A percentile compares a stretch with the other conserved stretches of the same genome.
Evolutionary conservation across 495 filamentous ascomycete genomes (phyloP).

Genomic region (Penicillium malachiteum): DNA sequence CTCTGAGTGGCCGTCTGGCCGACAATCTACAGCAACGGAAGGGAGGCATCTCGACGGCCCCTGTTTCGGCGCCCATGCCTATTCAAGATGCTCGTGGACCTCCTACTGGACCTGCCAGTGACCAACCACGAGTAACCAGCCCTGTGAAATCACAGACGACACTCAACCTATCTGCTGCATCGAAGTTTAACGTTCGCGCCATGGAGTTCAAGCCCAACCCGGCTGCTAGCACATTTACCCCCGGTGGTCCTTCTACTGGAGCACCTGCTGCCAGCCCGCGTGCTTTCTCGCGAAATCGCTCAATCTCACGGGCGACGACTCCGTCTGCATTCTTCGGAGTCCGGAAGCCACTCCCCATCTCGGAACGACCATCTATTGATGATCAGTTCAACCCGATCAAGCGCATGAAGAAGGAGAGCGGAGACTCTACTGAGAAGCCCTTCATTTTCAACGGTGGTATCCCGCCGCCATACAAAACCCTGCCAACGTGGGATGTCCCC

Average conservation of each 20-base stretch:
- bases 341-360: conserved; percentile 57
- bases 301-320: conserved; percentile 51
- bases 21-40: conserved; percentile 58
- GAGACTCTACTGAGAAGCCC: conserved; percentile 47
- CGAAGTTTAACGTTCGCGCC: conserved; percentile 78
- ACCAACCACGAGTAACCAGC: conserved; percentile 42
- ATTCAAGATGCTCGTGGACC: conserved; percentile 51
- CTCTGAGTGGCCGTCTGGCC: conserved; percentile 54
- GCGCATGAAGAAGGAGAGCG: conserved; percentile 61
- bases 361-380: conserved; percentile 60
- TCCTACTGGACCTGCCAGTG: conserved; percentile 48
- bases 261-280: conserved; percentile 57
- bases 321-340: conserved; percentile 54
- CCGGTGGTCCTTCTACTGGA: conserved; percentile 45
- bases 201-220: conserved; percentile 83
- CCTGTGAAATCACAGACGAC: conserved; percentile 45
- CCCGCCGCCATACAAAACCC: conserved; percentile 71
- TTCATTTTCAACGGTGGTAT: conserved; percentile 69
- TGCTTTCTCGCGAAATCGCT: conserved; percentile 49
- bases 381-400: conserved; percentile 73
- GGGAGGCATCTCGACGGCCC: conserved; percentile 32
- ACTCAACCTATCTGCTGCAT: conserved; percentile 48
- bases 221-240: conserved; percentile 74
- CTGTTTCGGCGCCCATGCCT: conserved; percentile 55
- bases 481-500: conserved; percentile 71